Conservation (phyloP, 768 basidiomycete species). For the Mycena maculata region DNA sequence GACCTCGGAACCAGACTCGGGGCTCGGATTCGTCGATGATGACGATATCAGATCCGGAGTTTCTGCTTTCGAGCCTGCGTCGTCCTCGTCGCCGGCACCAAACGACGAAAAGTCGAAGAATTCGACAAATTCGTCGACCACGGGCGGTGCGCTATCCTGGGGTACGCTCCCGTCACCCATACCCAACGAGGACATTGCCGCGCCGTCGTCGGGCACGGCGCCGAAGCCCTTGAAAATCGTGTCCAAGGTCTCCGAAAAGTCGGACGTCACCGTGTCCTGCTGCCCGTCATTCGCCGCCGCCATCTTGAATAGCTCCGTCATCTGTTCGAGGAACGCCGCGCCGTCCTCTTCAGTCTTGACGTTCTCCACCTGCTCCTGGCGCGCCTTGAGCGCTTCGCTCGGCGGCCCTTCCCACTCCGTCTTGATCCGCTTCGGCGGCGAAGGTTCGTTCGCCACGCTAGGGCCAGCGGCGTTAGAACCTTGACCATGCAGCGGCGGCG, state of each 20-base stretch:
- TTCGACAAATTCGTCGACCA: constrained; percentile 65
- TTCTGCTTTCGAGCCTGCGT: constrained; percentile 68
- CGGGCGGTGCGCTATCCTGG: constrained; percentile 41
- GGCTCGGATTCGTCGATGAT: constrained; percentile 82
- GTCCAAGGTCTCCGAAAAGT: constrained; percentile 71
- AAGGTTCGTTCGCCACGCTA: constrained; percentile 59
- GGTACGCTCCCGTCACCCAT: constrained; percentile 44
- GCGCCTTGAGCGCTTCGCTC: constrained; percentile 60
- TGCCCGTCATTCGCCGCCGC: constrained; percentile 58
- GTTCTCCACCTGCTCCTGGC: constrained; percentile 55
- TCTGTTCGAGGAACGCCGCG: constrained; percentile 67
- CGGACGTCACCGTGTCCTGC: constrained; percentile 55
- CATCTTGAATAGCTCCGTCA: constrained; percentile 72
- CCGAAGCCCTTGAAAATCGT: constrained; percentile 70
- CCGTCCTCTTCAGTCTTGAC: constrained; percentile 79
- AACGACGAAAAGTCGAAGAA: constrained; percentile 79
- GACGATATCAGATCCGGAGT: constrained; percentile 80
- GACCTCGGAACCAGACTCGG: constrained; percentile 76
- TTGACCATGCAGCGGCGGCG: constrained; percentile 38
- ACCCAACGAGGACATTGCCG: constrained; percentile 48
- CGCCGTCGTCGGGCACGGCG: constrained; percentile 47
- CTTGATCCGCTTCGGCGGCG: constrained; percentile 79
- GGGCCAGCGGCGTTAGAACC: constrained; percentile 40
- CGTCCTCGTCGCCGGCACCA: constrained; percentile 68
- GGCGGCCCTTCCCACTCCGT: constrained; percentile 76